Conservation (phyloP, 805 yeast species). For the Kuraishia floccosa region DNA sequence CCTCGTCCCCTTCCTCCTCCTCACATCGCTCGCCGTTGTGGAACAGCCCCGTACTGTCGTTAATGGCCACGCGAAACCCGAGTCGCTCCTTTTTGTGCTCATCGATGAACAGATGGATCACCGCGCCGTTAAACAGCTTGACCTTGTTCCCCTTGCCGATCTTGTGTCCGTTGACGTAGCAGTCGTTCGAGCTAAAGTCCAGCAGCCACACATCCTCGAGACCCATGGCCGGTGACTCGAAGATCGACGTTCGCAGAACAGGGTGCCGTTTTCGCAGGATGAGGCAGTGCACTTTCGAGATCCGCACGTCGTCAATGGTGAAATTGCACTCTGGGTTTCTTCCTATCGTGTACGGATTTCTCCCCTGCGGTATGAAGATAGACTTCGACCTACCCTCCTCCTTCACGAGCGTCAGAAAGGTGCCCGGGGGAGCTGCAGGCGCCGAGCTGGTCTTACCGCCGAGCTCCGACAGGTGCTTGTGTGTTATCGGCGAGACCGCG, state of each 20-base stretch:
- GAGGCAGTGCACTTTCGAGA: slow-evolving; percentile 79
- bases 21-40: slow-evolving; percentile 27
- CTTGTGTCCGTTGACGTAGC: slow-evolving; percentile 51
- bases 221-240: slow-evolving; percentile 62
- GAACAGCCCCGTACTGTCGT: slow-evolving; percentile 56
- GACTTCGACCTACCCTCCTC: slow-evolving; percentile 26
- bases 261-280: slow-evolving; percentile 55
- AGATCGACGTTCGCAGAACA: slow-evolving; percentile 35
- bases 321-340: slow-evolving; percentile 54
- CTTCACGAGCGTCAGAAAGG: slow-evolving; percentile 52
- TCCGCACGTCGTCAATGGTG: slow-evolving; percentile 55
- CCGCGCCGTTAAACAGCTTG: slow-evolving; percentile 54
- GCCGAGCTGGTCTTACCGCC: not conserved
- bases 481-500: not conserved
- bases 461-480: too few relatives aligned
- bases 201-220: slow-evolving; percentile 70
- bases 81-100: slow-evolving; percentile 35
- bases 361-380: slow-evolving; percentile 55
- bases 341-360: slow-evolving; percentile 62
- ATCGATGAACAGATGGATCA: slow-evolving; percentile 56
- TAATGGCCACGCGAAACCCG: slow-evolving; percentile 39
- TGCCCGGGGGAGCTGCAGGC: slow-evolving; percentile 34
- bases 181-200: slow-evolving; percentile 73
- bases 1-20: not conserved
- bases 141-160: slow-evolving; percentile 55